Evolutionary conservation across 2,329 filamentous ascomycete species (phyloP).

Genomic region (Nectriaceae sp.): DNA sequence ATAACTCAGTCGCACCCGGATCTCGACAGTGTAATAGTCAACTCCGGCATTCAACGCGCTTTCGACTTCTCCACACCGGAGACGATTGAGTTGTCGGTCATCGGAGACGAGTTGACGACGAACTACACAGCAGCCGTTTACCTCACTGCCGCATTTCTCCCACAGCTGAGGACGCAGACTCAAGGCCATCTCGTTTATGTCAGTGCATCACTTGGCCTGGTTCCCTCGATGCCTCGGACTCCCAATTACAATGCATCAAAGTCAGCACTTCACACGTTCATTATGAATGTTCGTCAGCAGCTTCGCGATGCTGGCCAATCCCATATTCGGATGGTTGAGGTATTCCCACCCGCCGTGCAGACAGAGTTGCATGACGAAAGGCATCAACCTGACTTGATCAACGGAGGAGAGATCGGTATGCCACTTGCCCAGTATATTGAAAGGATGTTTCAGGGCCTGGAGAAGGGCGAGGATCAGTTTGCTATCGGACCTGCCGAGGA

Average conservation of each 20-base stretch:
- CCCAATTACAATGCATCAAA: slow-evolving; percentile 33
- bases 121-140: slow-evolving; percentile 31
- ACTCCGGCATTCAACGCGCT: slow-evolving; percentile 55
- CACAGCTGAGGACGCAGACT: slow-evolving; percentile 22
- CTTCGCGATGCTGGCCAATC: slow-evolving; percentile 12
- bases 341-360: slow-evolving; percentile 33
- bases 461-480: slow-evolving; percentile 25
- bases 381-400: slow-evolving; percentile 26
- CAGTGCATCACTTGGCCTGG: slow-evolving; percentile 23
- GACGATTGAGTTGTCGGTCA: slow-evolving; percentile 29
- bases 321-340: slow-evolving; percentile 25
- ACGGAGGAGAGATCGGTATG: slow-evolving; percentile 37
- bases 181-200: slow-evolving; percentile 23
- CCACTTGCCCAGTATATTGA: slow-evolving; percentile 44
- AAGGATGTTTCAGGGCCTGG: slow-evolving; percentile 30
- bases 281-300: slow-evolving; percentile 23
- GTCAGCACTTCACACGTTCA: slow-evolving; percentile 28
- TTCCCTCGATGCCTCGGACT: slow-evolving; percentile 23
- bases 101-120: slow-evolving; percentile 27
- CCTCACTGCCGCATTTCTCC: slow-evolving; percentile 29
- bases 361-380: slow-evolving; percentile 29
- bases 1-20: slow-evolving; percentile 18
- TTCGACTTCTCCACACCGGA: slow-evolving; percentile 32
- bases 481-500: slow-evolving; percentile 23
- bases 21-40: slow-evolving; percentile 54